Conservation (phyloP, 805 yeast genomes). For the Myxozyma neglecta region DNA sequence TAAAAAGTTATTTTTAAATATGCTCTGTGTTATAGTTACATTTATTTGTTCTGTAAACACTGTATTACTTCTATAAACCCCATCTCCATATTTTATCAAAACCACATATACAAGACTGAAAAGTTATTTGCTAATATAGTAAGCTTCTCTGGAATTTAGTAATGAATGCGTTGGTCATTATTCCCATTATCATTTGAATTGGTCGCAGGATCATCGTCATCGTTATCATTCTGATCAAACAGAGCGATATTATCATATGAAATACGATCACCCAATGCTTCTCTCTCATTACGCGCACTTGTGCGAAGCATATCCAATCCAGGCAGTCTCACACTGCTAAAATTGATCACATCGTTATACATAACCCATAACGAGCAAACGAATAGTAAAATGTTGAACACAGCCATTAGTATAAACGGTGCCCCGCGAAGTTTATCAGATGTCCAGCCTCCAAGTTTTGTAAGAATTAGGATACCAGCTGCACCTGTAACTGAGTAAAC, state of each 20-base stretch:
- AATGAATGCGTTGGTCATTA: too few species aligned
- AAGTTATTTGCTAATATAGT: too few species aligned
- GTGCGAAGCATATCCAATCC: constrained; percentile 16
- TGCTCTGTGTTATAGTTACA: too few species aligned
- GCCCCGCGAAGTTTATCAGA: constrained; percentile 53
- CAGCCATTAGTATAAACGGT: constrained; percentile 57
- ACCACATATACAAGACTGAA: too few species aligned
- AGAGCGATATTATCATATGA: constrained; percentile 8
- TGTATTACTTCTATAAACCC: too few species aligned
- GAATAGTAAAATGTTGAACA: constrained; percentile 40
- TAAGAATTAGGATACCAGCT: constrained; percentile 59
- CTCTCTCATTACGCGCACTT: constrained; percentile 8
- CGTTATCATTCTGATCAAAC: constrained; percentile 3
- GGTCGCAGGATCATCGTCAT: constrained; percentile 9
- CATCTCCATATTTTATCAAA: too few species aligned
- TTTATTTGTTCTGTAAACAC: too few species aligned
- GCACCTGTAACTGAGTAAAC: constrained; percentile 70
- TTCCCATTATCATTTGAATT: not conserved
- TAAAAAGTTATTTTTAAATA: too few species aligned
- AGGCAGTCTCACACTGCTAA: constrained; percentile 3
- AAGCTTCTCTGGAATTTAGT: too few species aligned
- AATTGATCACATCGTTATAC: constrained; percentile 3
- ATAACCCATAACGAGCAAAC: constrained; percentile 23
- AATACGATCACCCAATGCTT: constrained; percentile 14
- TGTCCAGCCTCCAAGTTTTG: constrained; percentile 61